phyloP scores from a whole-genome alignment of 2,329 filamentous ascomycete species.

The Monilinia vaccinii-corymbosi region DNA sequence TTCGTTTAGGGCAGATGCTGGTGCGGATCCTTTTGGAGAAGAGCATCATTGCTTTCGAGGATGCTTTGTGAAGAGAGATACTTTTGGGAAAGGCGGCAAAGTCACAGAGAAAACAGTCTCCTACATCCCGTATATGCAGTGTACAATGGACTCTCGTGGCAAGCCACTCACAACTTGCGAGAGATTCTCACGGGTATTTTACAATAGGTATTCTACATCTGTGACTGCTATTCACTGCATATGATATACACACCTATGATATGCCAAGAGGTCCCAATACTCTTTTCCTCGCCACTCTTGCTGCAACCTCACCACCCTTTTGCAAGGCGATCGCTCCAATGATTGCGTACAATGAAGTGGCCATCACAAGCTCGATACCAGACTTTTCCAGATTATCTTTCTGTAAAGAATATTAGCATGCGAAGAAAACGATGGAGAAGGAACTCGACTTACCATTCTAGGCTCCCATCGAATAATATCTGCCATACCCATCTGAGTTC shows the following conservation, averaged over 20 bases:
- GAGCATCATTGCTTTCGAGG: not conserved
- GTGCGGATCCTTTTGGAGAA: not conserved
- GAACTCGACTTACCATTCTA: slow-evolving; percentile 49
- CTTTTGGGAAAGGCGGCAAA: not conserved
- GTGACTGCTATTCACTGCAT: slow-evolving; percentile 5
- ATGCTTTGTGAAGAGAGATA: not conserved
- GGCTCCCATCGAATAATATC: slow-evolving; percentile 85
- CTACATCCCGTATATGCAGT: not conserved
- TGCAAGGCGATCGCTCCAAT: slow-evolving; percentile 86
- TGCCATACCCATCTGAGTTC: slow-evolving; percentile 58
- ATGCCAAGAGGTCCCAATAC: slow-evolving; percentile 29
- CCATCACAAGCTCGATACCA: slow-evolving; percentile 65
- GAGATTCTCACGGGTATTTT: not conserved
- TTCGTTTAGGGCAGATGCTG: not conserved
- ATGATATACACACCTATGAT: slow-evolving; percentile 23
- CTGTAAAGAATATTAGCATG: slow-evolving; percentile 30
- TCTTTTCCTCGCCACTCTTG: slow-evolving; percentile 63
- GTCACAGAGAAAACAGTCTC: not conserved
- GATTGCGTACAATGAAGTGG: slow-evolving; percentile 73
- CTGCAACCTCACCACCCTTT: slow-evolving; percentile 70
- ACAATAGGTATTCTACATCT: slow-evolving; percentile 11
- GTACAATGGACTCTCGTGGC: slow-evolving; percentile 4
- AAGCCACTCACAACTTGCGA: not conserved
- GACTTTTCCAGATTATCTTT: slow-evolving; percentile 61
- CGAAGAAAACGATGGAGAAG: not conserved